Conservation (phyloP, 1,284 basidiomycete genomes). For the Austropuccinia psidii region DNA sequence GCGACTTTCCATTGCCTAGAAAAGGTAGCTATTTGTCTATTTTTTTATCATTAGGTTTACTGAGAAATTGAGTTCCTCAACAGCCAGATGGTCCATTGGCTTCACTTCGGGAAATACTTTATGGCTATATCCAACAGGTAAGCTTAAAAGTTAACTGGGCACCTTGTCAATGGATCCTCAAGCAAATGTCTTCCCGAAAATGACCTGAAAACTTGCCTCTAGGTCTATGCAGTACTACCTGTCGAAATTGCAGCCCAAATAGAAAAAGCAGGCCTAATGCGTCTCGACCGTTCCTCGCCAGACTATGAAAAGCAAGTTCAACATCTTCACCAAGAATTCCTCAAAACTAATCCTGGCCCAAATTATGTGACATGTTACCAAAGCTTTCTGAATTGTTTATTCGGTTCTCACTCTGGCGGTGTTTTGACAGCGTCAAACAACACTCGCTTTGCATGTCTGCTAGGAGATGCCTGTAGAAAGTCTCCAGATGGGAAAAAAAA, state of each 20-base stretch:
- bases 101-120: constrained; percentile 18
- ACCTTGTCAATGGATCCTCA: too few species aligned
- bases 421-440: constrained; percentile 4
- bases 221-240: constrained; percentile 32
- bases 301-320: constrained; percentile 20
- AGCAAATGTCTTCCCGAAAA: too few species aligned
- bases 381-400: constrained; percentile 28
- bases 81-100: constrained; percentile 32
- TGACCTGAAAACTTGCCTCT: neutral
- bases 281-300: constrained; percentile 5
- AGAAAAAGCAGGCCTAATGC: neutral
- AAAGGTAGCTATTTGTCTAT: neutral
- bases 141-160: too few species aligned
- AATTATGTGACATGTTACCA: constrained; percentile 34
- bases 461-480: constrained; percentile 23
- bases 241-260: constrained; percentile 12
- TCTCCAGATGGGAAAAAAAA: constrained; percentile 22
- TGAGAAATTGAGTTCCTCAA: neutral
- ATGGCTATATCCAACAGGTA: constrained; percentile 37
- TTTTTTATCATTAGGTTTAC: neutral
- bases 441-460: constrained; percentile 13
- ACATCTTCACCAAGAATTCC: constrained; percentile 13
- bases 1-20: constrained; percentile 20
- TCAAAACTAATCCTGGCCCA: constrained; percentile 32
- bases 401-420: constrained; percentile 8